Base-by-base conservation (phyloP, 1,139 yeast species). In the Lodderomyces theae region DNA sequence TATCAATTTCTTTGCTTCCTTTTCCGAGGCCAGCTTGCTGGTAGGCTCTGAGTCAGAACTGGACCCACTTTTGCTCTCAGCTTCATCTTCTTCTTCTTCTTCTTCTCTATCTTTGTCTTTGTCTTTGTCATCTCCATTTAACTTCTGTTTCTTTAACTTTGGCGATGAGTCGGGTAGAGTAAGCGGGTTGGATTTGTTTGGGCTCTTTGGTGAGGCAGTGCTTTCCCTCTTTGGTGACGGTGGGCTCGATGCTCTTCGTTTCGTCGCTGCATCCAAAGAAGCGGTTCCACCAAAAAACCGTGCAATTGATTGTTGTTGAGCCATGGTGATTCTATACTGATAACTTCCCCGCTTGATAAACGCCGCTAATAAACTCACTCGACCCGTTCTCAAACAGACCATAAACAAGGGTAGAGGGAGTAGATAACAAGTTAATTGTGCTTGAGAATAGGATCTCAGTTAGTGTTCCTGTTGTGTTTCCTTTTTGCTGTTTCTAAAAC, bases 241-340 rank as follows among this genome's bases (percentile, higher is more conserved):
- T 24, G 39, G 9, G 5, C 13, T 30, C 23, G 18, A 5, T 16
- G 30, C 12, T 18, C 12, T 23, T 16, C 34, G 35, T 7, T 40
- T 17, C 29, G 29, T 31, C 19, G 15, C 34, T 11, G 26, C 38
- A 18, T 17, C 24, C 23, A 24, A 21, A 13, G 38, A 11, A 6
- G 41, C 31, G 9, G 46, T n/a, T 19, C 60, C 60, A 2, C 60
- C 57, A 44, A 68, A 67, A 44, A 68, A 68, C 16, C 71, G 52
- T 5, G 62, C 67, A 33, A 67, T 49, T 15, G 65, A 56, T 49
- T 66, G 72, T 47, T 68, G 73, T 46, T 63, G 70, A 8, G 66
- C 61, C 71, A 66, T 66, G 30, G 17, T 4, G 30, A 19, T 4
- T 26, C 24, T 35, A 19, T n/a, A 12, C 8, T 6, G 34, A 36